These are phyloP conservation scores for Saksenaea oblongispora DNA, from an alignment of 371 early-diverging fungal genomes.

Conservation along the genomic window DNA sequence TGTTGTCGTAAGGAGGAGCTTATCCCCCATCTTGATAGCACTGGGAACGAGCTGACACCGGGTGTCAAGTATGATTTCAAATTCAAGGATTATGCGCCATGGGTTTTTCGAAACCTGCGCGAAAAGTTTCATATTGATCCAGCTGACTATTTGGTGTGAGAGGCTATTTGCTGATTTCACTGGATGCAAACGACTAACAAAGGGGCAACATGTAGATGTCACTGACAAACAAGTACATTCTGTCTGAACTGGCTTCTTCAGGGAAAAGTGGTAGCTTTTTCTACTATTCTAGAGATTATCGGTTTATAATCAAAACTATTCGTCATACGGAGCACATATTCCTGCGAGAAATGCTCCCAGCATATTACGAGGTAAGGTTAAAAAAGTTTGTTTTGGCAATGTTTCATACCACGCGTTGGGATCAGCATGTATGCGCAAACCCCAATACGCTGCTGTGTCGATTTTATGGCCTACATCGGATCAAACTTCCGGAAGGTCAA, in stretches of 20 bases:
- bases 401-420: neutral
- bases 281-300: slow-evolving; percentile 94
- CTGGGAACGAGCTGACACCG: slow-evolving; percentile 91
- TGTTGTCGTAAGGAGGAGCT: neutral
- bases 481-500: slow-evolving; percentile 86
- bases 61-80: slow-evolving; percentile 95
- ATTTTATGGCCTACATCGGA: slow-evolving; percentile 94
- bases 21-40: slow-evolving; percentile 43
- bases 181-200: neutral
- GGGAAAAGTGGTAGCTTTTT: slow-evolving; percentile 96
- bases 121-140: slow-evolving; percentile 85
- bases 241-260: slow-evolving; percentile 90
- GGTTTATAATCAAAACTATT: slow-evolving; percentile 98
- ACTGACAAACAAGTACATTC: slow-evolving; percentile 91
- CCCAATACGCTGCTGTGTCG: slow-evolving; percentile 91
- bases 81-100: slow-evolving; percentile 97
- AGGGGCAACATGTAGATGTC: slow-evolving; percentile 62
- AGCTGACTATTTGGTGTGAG: slow-evolving; percentile 84
- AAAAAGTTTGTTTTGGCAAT: neutral
- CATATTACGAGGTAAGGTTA: slow-evolving; percentile 73
- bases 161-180: too few relatives aligned
- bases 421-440: slow-evolving; percentile 81
- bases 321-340: slow-evolving; percentile 92
- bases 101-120: slow-evolving; percentile 90
- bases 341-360: slow-evolving; percentile 77